phyloP scores from a whole-genome alignment of 192 early-diverging fungal genomes.

The Backusella sp. region DNA sequence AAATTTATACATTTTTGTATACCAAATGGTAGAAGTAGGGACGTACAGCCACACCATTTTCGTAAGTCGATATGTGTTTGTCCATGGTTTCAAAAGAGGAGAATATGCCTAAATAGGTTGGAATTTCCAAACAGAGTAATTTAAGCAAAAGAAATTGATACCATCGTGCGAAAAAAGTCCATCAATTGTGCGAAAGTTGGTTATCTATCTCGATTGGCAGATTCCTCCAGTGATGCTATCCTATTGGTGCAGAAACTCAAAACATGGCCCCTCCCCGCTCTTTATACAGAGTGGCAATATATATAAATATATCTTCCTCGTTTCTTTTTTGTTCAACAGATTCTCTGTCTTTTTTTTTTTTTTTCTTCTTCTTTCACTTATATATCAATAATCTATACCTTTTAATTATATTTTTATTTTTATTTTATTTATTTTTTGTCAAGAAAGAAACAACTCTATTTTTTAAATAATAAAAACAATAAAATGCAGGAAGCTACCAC shows the following conservation, averaged over 20 bases:
- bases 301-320: conserved; percentile 1
- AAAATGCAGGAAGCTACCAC: not conserved
- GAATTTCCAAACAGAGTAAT: conserved; percentile 4
- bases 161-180: not conserved
- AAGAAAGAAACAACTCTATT: not conserved
- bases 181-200: conserved; percentile 2
- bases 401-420: not conserved
- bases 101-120: conserved; percentile 7
- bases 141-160: not conserved
- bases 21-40: not conserved
- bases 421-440: not conserved
- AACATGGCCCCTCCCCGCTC: not conserved
- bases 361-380: not conserved
- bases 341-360: not conserved
- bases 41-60: not conserved
- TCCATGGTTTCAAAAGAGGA: not conserved
- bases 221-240: not conserved
- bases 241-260: not conserved
- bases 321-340: not conserved
- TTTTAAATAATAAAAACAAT: not conserved
- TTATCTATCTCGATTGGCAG: not conserved
- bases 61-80: not conserved
- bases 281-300: not conserved
- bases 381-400: not conserved
- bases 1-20: not conserved